phyloP scores from a whole-genome alignment of 139 green algal genomes.

The Yamagishiella unicocca region DNA sequence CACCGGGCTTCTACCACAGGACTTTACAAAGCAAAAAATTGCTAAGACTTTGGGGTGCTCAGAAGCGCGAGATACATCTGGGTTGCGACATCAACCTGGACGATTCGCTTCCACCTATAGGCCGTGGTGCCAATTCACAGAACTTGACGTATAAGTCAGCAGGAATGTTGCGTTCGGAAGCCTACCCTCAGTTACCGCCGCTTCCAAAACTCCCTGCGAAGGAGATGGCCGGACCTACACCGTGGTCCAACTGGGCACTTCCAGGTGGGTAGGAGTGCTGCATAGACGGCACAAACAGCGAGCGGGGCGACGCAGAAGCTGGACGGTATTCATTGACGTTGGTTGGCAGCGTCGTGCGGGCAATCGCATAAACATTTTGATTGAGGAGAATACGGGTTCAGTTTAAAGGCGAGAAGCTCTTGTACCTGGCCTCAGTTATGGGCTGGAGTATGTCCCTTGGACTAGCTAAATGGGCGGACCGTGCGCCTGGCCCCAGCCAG shows the following conservation, averaged over 20 bases:
- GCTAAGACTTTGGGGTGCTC: too few species aligned
- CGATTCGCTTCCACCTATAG: constrained; percentile 5
- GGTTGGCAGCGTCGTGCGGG: not conserved
- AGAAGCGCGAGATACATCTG: constrained; percentile 3
- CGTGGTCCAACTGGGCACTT: constrained; percentile 72
- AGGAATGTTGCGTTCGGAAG: constrained; percentile 26
- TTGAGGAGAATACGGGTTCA: too few species aligned
- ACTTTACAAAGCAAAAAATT: too few species aligned
- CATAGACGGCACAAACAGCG: not conserved
- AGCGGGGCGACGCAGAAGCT: not conserved
- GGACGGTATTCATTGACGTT: constrained; percentile 17
- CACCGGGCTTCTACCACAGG: too few species aligned
- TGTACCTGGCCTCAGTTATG: too few species aligned
- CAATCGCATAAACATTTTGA: too few species aligned
- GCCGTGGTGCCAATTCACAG: not conserved
- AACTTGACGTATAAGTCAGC: not conserved
- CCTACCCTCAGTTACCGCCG: constrained; percentile 41
- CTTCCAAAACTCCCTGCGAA: constrained; percentile 57
- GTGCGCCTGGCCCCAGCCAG: too few species aligned
- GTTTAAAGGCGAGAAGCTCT: too few species aligned
- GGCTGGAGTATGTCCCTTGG: constrained; percentile 14
- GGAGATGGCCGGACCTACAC: constrained; percentile 53
- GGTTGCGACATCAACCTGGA: constrained; percentile 31
- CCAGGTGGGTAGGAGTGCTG: constrained; percentile 34
- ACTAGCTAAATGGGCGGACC: not conserved